Evolutionary conservation across 257 asterid species (phyloP).

Genomic region (Solanum verrucosum): DNA sequence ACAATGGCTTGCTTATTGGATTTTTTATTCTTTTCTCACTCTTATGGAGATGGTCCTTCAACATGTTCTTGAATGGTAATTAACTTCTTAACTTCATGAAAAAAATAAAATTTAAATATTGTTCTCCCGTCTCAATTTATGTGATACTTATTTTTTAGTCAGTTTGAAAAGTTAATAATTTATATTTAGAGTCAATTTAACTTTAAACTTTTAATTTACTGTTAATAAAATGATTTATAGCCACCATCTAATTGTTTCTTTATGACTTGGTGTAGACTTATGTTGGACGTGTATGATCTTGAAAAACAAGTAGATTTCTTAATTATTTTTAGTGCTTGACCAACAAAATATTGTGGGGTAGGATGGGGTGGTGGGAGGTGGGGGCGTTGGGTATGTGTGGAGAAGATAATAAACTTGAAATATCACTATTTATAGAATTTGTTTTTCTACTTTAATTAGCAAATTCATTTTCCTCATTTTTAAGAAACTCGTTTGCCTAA

Average conservation of each 20-base stretch:
- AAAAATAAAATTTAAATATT: background rate
- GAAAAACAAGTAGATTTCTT: background rate
- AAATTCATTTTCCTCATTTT: background rate
- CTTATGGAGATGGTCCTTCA: constrained; percentile 30
- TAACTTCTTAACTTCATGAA: no score
- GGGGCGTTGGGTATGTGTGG: background rate
- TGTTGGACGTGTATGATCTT: background rate
- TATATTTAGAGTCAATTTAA: background rate
- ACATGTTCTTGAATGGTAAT: constrained; percentile 32
- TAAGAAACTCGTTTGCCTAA: background rate
- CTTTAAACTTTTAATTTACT: background rate
- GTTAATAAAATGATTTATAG: background rate
- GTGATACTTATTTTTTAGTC: background rate
- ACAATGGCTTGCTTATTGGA: constrained; percentile 59
- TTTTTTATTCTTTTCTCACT: constrained; percentile 35
- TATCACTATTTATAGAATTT: background rate
- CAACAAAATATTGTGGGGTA: background rate
- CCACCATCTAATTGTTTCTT: background rate
- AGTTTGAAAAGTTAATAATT: fast-evolving
- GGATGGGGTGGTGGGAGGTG: background rate
- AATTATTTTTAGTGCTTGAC: background rate
- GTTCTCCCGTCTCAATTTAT: background rate
- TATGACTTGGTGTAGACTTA: background rate
- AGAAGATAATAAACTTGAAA: background rate
- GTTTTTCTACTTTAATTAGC: background rate